Evolutionary conservation across 148 eudicot genomes (phyloP).

Genomic region (Rhododendron vialii): DNA sequence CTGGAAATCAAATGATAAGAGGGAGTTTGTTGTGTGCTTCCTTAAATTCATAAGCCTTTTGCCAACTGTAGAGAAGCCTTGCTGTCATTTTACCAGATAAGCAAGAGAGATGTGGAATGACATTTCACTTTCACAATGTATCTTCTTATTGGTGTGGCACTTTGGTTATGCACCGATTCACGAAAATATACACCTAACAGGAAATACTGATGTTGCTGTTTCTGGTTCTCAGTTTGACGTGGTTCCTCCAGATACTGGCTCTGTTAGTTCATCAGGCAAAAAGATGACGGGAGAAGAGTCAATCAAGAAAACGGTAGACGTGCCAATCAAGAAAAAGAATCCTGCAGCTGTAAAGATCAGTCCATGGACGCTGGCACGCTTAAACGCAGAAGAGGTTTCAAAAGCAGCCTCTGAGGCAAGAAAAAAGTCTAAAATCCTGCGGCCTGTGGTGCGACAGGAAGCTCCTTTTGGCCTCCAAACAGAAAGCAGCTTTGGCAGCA

Average conservation of each 20-base stretch:
- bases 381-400: slow-evolving; percentile 88
- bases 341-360: slow-evolving; percentile 83
- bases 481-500: slow-evolving; percentile 63
- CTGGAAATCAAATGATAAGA: not conserved
- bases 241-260: slow-evolving; percentile 83
- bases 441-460: slow-evolving; percentile 55
- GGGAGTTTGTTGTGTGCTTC: not conserved
- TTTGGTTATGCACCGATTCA: not conserved
- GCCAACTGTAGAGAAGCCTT: not conserved
- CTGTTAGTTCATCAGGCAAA: slow-evolving; percentile 87
- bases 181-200: not conserved
- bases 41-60: not conserved
- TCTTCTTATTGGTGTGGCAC: not conserved
- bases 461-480: slow-evolving; percentile 35
- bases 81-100: not conserved
- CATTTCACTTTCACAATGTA: not conserved
- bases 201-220: slow-evolving; percentile 8
- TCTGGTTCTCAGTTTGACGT: slow-evolving; percentile 73
- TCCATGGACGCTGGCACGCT: slow-evolving; percentile 91
- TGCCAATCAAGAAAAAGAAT: slow-evolving; percentile 71
- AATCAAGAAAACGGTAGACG: slow-evolving; percentile 57
- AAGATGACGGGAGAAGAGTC: slow-evolving; percentile 51
- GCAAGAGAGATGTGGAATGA: not conserved
- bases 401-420: slow-evolving; percentile 95
- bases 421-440: slow-evolving; percentile 83